A percentile compares a stretch with the other conserved stretches of the same genome.
phyloP scores from a whole-genome alignment of 257 asterid genomes.

The Solanum peruvianum region DNA sequence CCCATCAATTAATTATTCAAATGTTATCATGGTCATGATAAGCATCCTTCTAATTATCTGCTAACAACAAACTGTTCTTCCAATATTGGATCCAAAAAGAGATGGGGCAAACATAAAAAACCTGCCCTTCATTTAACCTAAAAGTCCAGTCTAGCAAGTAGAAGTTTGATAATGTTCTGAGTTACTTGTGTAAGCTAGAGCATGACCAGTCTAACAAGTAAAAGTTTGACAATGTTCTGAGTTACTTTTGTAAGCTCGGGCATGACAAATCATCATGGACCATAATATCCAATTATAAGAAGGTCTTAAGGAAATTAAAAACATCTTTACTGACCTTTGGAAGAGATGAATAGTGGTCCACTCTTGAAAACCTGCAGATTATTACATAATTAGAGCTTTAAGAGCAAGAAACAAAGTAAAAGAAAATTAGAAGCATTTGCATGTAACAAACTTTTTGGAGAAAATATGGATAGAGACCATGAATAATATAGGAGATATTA shows the following conservation, averaged over 20 bases:
- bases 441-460: background rate
- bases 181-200: background rate
- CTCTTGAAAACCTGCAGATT: constrained; percentile 91
- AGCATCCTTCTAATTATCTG: background rate
- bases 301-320: background rate
- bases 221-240: background rate
- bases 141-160: background rate
- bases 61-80: background rate
- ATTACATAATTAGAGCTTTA: background rate
- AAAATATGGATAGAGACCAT: background rate
- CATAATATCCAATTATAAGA: background rate
- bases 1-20: background rate
- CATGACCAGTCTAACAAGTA: background rate
- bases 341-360: constrained; percentile 92
- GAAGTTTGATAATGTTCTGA: background rate
- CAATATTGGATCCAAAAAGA: background rate
- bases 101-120: background rate
- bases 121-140: background rate
- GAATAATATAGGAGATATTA: background rate
- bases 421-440: background rate
- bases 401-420: constrained; percentile 6
- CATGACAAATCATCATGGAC: background rate
- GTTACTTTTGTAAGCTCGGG: background rate
- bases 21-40: background rate
- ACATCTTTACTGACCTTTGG: constrained; percentile 61